phyloP scores from a whole-genome alignment of 371 early-diverging fungal genomes.

The Phascolomyces articulosus region DNA sequence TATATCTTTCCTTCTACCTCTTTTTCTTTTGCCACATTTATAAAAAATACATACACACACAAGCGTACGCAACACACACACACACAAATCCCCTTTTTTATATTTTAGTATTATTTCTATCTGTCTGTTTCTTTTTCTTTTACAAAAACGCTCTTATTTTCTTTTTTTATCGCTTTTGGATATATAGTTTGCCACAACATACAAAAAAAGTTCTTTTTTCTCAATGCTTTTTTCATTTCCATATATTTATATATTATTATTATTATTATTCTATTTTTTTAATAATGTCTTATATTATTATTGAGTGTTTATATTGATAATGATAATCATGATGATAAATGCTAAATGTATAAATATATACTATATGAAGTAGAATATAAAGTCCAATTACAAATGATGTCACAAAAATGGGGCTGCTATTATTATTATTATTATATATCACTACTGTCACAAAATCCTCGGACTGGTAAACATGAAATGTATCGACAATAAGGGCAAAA shows the following conservation, averaged over 20 bases:
- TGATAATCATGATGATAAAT: not conserved
- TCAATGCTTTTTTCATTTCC: not conserved
- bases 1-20: not conserved
- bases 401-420: no score
- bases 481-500: slow-evolving; percentile 19
- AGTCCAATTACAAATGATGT: not conserved
- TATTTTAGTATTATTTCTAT: no score
- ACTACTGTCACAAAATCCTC: slow-evolving; percentile 16
- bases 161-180: no score
- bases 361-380: no score
- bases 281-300: not conserved
- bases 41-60: not conserved
- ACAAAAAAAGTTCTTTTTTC: slow-evolving; percentile 1
- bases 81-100: no score
- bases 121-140: no score
- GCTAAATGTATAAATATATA: no score
- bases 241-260: not conserved
- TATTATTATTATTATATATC: not conserved
- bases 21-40: not conserved
- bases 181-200: no score
- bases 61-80: no score
- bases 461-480: slow-evolving; percentile 22
- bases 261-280: not conserved
- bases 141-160: no score
- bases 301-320: not conserved